These are phyloP conservation scores for Trifolium fragiferum DNA, from an alignment of 306 rosid species.

Conservation along the genomic window DNA sequence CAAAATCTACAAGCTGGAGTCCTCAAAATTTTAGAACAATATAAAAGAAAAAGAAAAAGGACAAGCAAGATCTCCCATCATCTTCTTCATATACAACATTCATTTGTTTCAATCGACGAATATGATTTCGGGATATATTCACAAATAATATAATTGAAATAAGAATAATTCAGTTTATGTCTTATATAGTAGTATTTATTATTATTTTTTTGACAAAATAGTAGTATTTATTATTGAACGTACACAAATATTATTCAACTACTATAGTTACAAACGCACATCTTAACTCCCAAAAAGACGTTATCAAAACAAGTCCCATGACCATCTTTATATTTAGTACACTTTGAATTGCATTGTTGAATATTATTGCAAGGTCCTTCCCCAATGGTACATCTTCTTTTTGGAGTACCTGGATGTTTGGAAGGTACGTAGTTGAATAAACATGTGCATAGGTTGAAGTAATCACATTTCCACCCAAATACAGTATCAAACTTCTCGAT, in stretches of 20 bases:
- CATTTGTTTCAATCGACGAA: too few species aligned
- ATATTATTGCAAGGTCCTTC: not conserved
- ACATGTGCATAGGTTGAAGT: not conserved
- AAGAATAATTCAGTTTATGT: too few species aligned
- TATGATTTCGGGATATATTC: too few species aligned
- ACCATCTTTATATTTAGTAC: not conserved
- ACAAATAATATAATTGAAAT: too few species aligned
- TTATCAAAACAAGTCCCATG: not conserved
- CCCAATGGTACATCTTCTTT: not conserved
- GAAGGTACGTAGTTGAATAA: not conserved
- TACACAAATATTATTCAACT: not conserved
- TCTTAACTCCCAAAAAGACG: not conserved
- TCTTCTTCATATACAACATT: too few species aligned
- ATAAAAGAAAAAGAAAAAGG: too few species aligned
- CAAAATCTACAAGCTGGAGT: too few species aligned
- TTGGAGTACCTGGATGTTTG: not conserved
- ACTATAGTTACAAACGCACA: not conserved
- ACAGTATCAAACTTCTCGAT: not conserved
- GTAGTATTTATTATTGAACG: not conserved
- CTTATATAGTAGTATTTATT: too few species aligned
- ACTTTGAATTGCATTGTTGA: not conserved
- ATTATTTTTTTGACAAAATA: too few species aligned
- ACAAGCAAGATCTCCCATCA: too few species aligned
- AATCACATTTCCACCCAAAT: not conserved
- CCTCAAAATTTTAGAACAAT: too few species aligned